phyloP scores from a whole-genome alignment of 306 rosid genomes.

The Arachis stenosperma region DNA sequence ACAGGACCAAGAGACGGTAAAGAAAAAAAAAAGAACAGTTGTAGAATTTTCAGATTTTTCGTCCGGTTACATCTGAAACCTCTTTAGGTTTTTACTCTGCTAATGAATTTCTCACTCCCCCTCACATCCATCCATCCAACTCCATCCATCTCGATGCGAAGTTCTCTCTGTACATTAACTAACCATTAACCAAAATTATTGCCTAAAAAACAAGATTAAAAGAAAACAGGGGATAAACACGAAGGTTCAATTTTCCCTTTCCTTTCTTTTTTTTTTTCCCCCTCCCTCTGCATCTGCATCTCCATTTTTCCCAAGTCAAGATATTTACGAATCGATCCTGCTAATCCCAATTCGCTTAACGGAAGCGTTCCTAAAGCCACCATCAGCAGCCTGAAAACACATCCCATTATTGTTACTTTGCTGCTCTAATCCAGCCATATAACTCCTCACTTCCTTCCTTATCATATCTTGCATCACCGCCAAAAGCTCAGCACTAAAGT shows the following conservation, averaged over 20 bases:
- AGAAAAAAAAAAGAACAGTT: neutral
- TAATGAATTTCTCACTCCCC: conserved; percentile 22
- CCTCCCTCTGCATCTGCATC: too few relatives aligned
- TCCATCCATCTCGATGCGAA: conserved; percentile 11
- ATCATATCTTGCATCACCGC: conserved; percentile 98
- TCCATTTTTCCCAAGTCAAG: neutral
- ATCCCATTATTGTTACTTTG: conserved; percentile 49
- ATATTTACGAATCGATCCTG: conserved; percentile 56
- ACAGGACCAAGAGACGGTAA: conserved; percentile 31
- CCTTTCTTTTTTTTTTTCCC: neutral
- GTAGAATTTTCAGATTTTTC: conserved; percentile 23
- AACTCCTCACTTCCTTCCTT: conserved; percentile 80
- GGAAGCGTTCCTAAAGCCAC: conserved; percentile 65
- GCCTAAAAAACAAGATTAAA: conserved; percentile 29
- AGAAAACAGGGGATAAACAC: neutral
- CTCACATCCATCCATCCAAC: neutral
- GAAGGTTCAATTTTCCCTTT: conserved; percentile 6
- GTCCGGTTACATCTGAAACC: neutral
- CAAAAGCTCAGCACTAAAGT: conserved; percentile 63
- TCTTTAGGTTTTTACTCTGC: conserved; percentile 11
- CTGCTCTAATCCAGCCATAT: conserved; percentile 78
- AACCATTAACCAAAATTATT: conserved; percentile 77
- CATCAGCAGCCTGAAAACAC: conserved; percentile 48
- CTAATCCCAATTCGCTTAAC: conserved; percentile 69
- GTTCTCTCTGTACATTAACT: conserved; percentile 66